A percentile compares a stretch with the other conserved stretches of the same genome.
These are phyloP conservation scores for Podospora pseudocomata DNA, from an alignment of 495 filamentous ascomycete genomes.

Conservation along the genomic window DNA sequence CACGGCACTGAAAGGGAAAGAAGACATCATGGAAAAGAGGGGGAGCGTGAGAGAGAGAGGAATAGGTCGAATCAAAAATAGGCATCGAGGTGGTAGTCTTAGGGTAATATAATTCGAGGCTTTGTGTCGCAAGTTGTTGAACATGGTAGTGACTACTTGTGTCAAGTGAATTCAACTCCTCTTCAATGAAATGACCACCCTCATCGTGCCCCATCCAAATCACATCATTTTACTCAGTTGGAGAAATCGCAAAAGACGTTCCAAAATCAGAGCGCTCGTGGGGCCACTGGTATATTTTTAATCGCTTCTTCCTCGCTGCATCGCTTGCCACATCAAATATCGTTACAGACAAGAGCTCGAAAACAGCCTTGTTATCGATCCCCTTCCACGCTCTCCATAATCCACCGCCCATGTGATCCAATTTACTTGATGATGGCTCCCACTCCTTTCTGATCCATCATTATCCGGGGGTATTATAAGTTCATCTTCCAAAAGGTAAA, in stretches of 20 bases:
- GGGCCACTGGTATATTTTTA: not conserved
- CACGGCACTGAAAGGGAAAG: not conserved
- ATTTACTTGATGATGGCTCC: not conserved
- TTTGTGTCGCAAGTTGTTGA: not conserved
- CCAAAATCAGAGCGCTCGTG: not conserved
- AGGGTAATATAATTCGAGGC: not conserved
- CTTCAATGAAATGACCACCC: too few species aligned
- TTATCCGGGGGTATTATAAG: not conserved
- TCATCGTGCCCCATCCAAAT: too few species aligned
- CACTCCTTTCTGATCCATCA: not conserved
- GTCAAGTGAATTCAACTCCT: too few species aligned
- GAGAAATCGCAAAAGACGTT: too few species aligned
- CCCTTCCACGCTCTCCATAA: not conserved
- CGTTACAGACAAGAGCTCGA: not conserved
- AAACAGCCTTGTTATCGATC: not conserved
- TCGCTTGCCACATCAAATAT: not conserved
- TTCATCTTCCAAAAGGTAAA: not conserved
- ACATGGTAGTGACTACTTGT: not conserved
- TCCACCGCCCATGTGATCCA: not conserved
- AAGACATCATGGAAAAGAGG: not conserved
- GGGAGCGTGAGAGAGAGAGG: too few species aligned
- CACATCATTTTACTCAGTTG: too few species aligned
- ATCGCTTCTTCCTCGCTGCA: not conserved
- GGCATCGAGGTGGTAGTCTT: not conserved
- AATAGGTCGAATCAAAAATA: not conserved